These are phyloP conservation scores for Trametes cingulata DNA, from an alignment of 768 basidiomycete genomes.

Conservation along the genomic window DNA sequence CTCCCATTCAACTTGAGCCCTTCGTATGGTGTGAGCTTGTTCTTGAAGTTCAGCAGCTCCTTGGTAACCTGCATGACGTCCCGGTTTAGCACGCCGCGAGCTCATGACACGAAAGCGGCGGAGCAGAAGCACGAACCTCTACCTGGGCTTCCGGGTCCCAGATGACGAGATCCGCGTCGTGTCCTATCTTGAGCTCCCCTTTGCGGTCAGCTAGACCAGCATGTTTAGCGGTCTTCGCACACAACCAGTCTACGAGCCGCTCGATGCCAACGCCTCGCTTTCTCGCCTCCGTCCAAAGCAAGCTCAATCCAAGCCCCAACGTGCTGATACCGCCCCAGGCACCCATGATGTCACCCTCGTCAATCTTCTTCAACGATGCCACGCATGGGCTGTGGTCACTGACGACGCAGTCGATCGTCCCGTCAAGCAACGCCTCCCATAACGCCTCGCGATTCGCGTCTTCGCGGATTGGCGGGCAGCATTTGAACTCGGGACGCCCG, in stretches of 20 bases:
- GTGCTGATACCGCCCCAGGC: constrained; percentile 97
- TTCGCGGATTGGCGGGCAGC: constrained; percentile 91
- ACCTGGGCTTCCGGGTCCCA: constrained; percentile 68
- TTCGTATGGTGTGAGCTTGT: constrained; percentile 90
- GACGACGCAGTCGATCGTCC: constrained; percentile 88
- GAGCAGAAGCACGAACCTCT: constrained; percentile 34
- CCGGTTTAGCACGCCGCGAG: constrained; percentile 8
- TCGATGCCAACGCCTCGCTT: constrained; percentile 58
- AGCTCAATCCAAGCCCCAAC: constrained; percentile 84
- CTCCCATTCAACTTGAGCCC: constrained; percentile 68
- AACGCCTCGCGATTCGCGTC: constrained; percentile 69
- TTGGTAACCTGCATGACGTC: constrained; percentile 60
- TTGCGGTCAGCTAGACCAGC: constrained; percentile 71
- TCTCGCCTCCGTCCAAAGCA: constrained; percentile 84
- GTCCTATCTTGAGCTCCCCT: constrained; percentile 70
- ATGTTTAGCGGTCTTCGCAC: constrained; percentile 72
- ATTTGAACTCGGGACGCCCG: constrained; percentile 88
- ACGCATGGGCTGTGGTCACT: constrained; percentile 96
- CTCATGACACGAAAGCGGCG: not conserved
- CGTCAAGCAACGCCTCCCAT: constrained; percentile 81
- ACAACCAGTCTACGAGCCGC: constrained; percentile 75
- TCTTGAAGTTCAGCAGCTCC: constrained; percentile 82
- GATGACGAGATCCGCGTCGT: constrained; percentile 84
- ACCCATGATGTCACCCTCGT: constrained; percentile 78
- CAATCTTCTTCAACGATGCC: constrained; percentile 73